Evolutionary conservation across 2,329 filamentous ascomycete species (phyloP), one percentile per base, ranked within the genome.

Genomic region (Paraconiothyrium sp.): DNA sequence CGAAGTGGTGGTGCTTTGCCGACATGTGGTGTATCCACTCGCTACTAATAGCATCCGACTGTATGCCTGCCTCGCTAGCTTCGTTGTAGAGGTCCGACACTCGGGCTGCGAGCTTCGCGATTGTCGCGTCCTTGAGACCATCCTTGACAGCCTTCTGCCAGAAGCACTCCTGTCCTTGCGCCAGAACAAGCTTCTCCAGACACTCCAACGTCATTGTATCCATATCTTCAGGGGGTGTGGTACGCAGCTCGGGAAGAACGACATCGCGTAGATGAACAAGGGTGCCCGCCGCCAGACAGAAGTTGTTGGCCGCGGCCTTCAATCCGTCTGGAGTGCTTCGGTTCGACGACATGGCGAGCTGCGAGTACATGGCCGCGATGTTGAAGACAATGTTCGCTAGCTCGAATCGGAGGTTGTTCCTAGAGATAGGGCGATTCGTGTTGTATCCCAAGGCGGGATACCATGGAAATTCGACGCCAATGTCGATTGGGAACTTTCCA

Each of bases 1-100:
- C 94, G 80, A 99, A 98, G 78, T 98, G 95, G 74, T 97, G 92
- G 74, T 98, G 94, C 77, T 98, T 99, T 6, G 94, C 95, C 30
- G 92, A 94, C 86, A 96, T 94, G 76, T 98, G 94, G 78, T 98
- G 94, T 69, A 99, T 97, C 95, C 94, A 98, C 65, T 95, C 92
- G 59, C 91, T 94, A 76, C 92, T 95, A 68, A 98, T 90, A 16
- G 92, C 90, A 72, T 97, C 90, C 65, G 93, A 97, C 78, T 93
- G 92, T 75, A 96, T 89, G 10, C 93, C 94, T 66, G 90, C 90
- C 70, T 97, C 94, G 7, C 92, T 90, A 0, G 94, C 93, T 57
- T 90, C 83, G 57, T 89, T 91, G 79, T 98, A 99, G 47, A 97
- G 86, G 73, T 99, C 95, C 2, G 92, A 96, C 4, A 98, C 93